Percentiles rank a stretch among this genome's conserved stretches.
Evolutionary conservation across 345 rosid genomes (phyloP).

Genomic region (Bruguiera sexangula): DNA sequence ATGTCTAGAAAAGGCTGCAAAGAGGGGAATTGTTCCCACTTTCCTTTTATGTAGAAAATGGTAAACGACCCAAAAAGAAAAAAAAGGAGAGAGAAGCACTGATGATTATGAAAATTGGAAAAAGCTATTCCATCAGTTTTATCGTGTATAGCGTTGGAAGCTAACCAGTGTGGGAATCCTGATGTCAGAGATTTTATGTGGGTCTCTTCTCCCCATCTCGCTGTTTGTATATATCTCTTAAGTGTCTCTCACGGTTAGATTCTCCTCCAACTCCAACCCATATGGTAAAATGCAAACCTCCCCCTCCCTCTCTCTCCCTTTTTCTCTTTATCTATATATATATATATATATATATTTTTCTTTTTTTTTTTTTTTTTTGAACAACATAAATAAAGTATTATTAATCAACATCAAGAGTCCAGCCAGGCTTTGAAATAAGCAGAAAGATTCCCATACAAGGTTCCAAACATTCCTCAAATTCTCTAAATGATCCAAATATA

Average conservation of each 20-base stretch:
- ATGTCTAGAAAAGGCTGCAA: slow-evolving; percentile 34
- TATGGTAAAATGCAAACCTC: not conserved
- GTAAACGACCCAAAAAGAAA: slow-evolving; percentile 11
- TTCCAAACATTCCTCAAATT: too few species aligned
- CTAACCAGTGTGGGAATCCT: slow-evolving; percentile 38
- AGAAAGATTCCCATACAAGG: too few species aligned
- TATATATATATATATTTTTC: too few species aligned
- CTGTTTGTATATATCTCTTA: slow-evolving; percentile 5
- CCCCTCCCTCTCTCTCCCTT: not conserved
- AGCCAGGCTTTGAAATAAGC: too few species aligned
- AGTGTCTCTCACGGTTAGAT: slow-evolving; percentile 30
- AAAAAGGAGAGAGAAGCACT: not conserved
- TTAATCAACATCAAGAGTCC: too few species aligned
- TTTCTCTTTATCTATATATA: not conserved
- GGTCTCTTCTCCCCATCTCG: slow-evolving; percentile 1
- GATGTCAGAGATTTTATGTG: slow-evolving; percentile 28
- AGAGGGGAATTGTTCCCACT: slow-evolving; percentile 7
- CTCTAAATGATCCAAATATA: too few species aligned
- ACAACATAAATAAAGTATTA: too few species aligned
- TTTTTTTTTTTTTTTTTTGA: too few species aligned
- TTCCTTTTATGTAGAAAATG: slow-evolving; percentile 34
- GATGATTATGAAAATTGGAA: slow-evolving; percentile 21
- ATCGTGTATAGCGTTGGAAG: slow-evolving; percentile 37
- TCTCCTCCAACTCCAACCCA: slow-evolving; percentile 12
- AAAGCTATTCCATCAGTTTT: slow-evolving; percentile 15